These are phyloP conservation scores for Colletotrichum destructivum DNA, from an alignment of 2,329 filamentous ascomycete species.

Conservation along the genomic window DNA sequence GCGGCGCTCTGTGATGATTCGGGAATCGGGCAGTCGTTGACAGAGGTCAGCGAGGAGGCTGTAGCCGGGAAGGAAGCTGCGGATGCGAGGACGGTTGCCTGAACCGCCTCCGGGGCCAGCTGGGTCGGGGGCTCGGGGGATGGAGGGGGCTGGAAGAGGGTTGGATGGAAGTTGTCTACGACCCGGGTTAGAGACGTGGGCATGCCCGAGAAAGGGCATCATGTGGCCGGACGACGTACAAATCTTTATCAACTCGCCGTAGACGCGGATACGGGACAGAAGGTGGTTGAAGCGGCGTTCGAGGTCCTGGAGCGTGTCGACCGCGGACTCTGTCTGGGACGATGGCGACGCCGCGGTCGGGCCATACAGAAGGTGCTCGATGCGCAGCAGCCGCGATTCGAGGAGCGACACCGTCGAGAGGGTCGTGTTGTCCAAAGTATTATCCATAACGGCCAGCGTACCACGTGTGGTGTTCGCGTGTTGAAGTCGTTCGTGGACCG, in stretches of 20 bases:
- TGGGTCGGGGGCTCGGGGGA: slow-evolving; percentile 65
- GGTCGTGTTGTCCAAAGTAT: slow-evolving; percentile 66
- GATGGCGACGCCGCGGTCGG: slow-evolving; percentile 53
- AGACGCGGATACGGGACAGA: slow-evolving; percentile 67
- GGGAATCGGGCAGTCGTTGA: slow-evolving; percentile 70
- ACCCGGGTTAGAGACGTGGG: neutral
- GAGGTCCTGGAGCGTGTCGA: slow-evolving; percentile 63
- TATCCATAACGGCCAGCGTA: slow-evolving; percentile 48
- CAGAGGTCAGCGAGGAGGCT: slow-evolving; percentile 71
- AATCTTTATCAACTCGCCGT: slow-evolving; percentile 72
- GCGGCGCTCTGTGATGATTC: slow-evolving; percentile 68
- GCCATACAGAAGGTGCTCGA: slow-evolving; percentile 73
- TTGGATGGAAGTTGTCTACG: slow-evolving; percentile 67
- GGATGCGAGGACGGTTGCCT: slow-evolving; percentile 69
- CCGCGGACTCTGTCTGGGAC: slow-evolving; percentile 57
- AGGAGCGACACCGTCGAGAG: slow-evolving; percentile 70
- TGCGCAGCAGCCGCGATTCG: slow-evolving; percentile 70
- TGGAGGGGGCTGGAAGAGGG: slow-evolving; percentile 66
- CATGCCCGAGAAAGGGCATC: neutral
- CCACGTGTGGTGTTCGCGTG: slow-evolving; percentile 15
- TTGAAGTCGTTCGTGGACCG: neutral
- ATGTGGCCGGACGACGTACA: slow-evolving; percentile 58
- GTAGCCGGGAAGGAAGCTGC: slow-evolving; percentile 70
- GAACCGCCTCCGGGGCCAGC: slow-evolving; percentile 66
- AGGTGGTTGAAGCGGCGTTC: slow-evolving; percentile 68